These are phyloP conservation scores for Citrus inodora DNA, from an alignment of 345 rosid genomes.

Conservation along the genomic window DNA sequence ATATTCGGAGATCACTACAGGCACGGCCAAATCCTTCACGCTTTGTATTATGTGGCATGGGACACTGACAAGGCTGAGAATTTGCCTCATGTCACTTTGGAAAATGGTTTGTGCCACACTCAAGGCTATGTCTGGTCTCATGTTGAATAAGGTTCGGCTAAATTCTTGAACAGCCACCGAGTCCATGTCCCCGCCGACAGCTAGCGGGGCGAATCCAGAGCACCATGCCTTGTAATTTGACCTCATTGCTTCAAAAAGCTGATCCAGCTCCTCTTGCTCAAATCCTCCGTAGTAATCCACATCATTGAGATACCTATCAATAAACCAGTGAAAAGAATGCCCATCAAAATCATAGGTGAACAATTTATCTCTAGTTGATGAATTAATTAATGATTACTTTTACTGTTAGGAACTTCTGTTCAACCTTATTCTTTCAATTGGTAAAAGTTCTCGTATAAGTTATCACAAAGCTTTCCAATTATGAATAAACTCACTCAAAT, in stretches of 20 bases:
- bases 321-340: neutral
- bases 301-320: conserved; percentile 59
- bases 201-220: conserved; percentile 81
- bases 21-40: conserved; percentile 82
- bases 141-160: conserved; percentile 89
- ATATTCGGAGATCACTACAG: conserved; percentile 72
- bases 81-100: conserved; percentile 68
- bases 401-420: neutral
- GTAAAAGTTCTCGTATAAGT: neutral
- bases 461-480: neutral
- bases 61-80: conserved; percentile 51
- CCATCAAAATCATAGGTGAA: neutral
- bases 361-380: no score
- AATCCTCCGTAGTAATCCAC: conserved; percentile 86
- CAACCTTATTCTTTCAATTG: neutral
- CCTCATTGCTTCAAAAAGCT: conserved; percentile 74
- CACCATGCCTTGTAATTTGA: conserved; percentile 88
- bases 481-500: neutral
- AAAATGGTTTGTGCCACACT: conserved; percentile 67
- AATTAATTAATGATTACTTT: no score
- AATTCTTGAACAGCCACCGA: conserved; percentile 89
- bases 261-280: conserved; percentile 73
- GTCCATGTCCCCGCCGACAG: conserved; percentile 87
- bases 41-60: conserved; percentile 93
- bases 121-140: conserved; percentile 91